These are phyloP conservation scores for Leccinum truebloodii DNA, from an alignment of 768 basidiomycete genomes.

Conservation along the genomic window DNA sequence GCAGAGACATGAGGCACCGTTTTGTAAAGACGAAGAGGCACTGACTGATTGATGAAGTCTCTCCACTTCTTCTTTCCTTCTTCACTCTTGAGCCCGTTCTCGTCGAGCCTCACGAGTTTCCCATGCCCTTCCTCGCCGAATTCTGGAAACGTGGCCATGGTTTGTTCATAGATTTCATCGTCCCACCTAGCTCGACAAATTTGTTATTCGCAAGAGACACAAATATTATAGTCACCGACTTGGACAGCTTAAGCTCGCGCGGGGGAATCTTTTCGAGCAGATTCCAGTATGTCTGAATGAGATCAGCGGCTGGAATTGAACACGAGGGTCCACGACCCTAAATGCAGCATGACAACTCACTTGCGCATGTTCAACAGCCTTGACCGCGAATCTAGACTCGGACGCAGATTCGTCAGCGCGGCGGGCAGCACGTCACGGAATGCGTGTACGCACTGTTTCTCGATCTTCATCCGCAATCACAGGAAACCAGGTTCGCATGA, in stretches of 20 bases:
- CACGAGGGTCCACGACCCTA: conserved; percentile 5
- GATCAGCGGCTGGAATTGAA: conserved; percentile 13
- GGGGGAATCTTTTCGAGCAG: conserved; percentile 82
- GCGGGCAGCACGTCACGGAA: neutral
- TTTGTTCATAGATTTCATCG: conserved; percentile 86
- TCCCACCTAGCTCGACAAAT: conserved; percentile 58
- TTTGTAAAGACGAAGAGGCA: conserved; percentile 9
- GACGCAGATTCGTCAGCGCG: conserved; percentile 13
- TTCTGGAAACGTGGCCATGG: conserved; percentile 81
- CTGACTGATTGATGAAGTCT: conserved; percentile 76
- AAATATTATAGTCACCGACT: conserved; percentile 46
- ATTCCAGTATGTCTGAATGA: conserved; percentile 87
- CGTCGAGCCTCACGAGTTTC: conserved; percentile 64
- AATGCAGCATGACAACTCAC: conserved; percentile 43
- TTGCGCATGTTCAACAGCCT: conserved; percentile 95
- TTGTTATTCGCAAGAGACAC: conserved; percentile 13
- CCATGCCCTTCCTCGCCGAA: conserved; percentile 49
- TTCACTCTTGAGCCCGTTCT: conserved; percentile 89
- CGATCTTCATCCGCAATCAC: conserved; percentile 59
- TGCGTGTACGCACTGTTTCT: conserved; percentile 77
- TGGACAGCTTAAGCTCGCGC: conserved; percentile 75
- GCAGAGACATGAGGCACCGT: neutral
- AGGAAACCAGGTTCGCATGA: conserved; percentile 13
- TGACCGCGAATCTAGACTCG: conserved; percentile 51
- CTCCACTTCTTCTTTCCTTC: conserved; percentile 92